A percentile compares a stretch with the other conserved stretches of the same genome.
phyloP scores from a whole-genome alignment of 331 rosid genomes.

The Acacia concinna region DNA sequence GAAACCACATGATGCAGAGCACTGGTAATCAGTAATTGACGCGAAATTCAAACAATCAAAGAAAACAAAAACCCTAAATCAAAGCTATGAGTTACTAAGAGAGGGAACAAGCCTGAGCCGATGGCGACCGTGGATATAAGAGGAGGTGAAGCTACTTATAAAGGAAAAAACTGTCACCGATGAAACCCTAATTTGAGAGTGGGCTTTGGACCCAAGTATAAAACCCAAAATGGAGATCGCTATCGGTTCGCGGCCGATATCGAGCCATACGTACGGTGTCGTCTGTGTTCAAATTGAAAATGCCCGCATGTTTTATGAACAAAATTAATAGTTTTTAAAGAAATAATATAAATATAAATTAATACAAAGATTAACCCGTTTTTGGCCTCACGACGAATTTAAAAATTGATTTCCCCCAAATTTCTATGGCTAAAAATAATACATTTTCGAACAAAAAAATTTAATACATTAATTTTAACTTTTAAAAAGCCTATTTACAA shows the following conservation, averaged over 20 bases:
- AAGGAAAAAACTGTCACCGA: neutral
- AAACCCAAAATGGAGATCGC: neutral
- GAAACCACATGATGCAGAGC: conserved; percentile 24
- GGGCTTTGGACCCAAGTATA: neutral
- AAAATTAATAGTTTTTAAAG: too few species aligned
- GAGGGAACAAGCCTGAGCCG: neutral
- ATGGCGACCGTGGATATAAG: neutral
- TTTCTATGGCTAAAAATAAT: too few species aligned
- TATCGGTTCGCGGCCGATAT: neutral
- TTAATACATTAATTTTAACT: too few species aligned
- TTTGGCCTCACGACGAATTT: too few species aligned
- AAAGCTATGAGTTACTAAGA: neutral
- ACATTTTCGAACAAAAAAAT: too few species aligned
- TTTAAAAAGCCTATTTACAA: too few species aligned
- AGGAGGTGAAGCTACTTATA: conserved; percentile 3
- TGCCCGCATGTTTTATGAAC: too few species aligned
- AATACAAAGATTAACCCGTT: too few species aligned
- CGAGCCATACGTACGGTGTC: neutral
- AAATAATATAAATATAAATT: too few species aligned
- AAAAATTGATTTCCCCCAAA: too few species aligned
- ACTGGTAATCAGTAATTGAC: conserved; percentile 46
- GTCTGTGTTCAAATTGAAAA: too few species aligned
- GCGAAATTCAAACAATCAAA: conserved; percentile 5
- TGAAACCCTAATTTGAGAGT: conserved; percentile 22
- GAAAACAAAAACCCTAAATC: neutral